Conservation (phyloP, 805 yeast species). For the Kazachstania taianensis region DNA sequence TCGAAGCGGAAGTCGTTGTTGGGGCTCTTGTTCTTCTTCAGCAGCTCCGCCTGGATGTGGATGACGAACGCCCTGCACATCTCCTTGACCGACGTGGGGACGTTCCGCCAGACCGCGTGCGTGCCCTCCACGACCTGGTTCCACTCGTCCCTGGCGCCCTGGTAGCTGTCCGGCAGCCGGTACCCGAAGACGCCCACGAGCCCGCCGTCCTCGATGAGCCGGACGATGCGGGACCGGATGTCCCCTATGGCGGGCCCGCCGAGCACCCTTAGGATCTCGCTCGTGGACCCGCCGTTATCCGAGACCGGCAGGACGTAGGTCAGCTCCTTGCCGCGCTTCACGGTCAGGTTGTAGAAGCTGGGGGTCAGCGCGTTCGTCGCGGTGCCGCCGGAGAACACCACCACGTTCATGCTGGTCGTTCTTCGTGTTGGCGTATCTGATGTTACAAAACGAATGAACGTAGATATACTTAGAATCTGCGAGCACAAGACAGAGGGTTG, state of each 20-base stretch:
- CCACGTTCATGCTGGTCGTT: slow-evolving; percentile 29
- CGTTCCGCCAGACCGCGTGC: slow-evolving; percentile 53
- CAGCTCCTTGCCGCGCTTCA: slow-evolving; percentile 9
- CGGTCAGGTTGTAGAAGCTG: slow-evolving; percentile 42
- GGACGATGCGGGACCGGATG: slow-evolving; percentile 67
- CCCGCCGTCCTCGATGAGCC: slow-evolving; percentile 51
- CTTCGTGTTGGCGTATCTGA: too few relatives aligned
- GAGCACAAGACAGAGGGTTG: too few relatives aligned
- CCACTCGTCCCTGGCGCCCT: slow-evolving; percentile 65
- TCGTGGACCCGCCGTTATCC: slow-evolving; percentile 93
- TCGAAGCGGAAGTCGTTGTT: slow-evolving; percentile 48
- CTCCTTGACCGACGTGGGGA: slow-evolving; percentile 43
- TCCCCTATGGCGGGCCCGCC: slow-evolving; percentile 98
- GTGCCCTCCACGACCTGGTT: slow-evolving; percentile 65
- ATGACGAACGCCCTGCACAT: slow-evolving; percentile 68
- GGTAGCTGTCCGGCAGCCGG: slow-evolving; percentile 24
- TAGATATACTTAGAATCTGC: too few relatives aligned
- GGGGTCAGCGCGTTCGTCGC: slow-evolving; percentile 75
- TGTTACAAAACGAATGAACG: too few relatives aligned
- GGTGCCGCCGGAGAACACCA: slow-evolving; percentile 66
- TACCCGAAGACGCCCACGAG: slow-evolving; percentile 28
- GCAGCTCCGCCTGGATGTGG: slow-evolving; percentile 66
- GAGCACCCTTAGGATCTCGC: slow-evolving; percentile 72
- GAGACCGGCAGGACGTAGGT: slow-evolving; percentile 68
- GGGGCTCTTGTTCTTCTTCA: slow-evolving; percentile 45